A percentile compares a stretch with the other conserved stretches of the same genome.
These are phyloP conservation scores for Dictyostelium citrinum DNA, from an alignment of 78 protist species.

Conservation along the genomic window DNA sequence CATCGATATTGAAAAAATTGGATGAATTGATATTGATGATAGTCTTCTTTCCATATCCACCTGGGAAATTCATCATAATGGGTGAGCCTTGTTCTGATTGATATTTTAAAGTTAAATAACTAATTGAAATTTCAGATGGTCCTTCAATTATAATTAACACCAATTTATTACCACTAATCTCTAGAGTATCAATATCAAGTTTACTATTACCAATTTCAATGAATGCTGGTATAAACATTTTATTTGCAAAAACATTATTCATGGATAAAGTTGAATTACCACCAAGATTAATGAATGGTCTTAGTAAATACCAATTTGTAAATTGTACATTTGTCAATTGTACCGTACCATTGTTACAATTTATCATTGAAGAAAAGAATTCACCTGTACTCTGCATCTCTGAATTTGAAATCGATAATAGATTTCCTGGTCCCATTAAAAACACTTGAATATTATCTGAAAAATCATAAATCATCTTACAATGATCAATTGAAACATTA, in stretches of 20 bases:
- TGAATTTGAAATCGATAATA: neutral
- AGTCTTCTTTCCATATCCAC: neutral
- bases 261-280: neutral
- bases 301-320: neutral
- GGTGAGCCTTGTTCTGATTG: neutral
- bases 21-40: neutral
- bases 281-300: neutral
- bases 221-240: neutral
- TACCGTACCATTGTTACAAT: neutral
- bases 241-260: neutral
- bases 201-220: neutral
- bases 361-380: neutral
- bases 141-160: neutral
- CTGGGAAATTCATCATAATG: neutral
- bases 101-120: neutral
- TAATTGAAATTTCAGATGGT: neutral
- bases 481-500: neutral
- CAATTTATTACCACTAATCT: neutral
- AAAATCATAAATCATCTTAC: neutral
- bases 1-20: neutral
- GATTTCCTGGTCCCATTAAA: neutral
- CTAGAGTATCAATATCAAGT: neutral
- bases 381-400: neutral
- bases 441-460: slow-evolving; percentile 2
- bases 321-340: neutral